Evolutionary conservation across 1,139 yeast genomes (phyloP).

Genomic region (Yamadazyma siamensis): DNA sequence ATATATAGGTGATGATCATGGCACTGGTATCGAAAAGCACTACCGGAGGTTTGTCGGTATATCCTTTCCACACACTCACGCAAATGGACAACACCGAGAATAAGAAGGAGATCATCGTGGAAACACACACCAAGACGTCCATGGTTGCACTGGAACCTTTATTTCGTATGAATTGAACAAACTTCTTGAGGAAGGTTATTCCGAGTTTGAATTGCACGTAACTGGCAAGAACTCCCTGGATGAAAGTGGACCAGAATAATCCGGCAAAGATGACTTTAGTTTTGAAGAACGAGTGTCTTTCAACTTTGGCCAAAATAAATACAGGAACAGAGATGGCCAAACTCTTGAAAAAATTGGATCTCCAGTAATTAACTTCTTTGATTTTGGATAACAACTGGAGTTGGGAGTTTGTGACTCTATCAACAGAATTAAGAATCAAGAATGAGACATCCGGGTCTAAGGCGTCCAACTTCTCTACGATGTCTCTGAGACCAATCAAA

Average conservation of each 20-base stretch:
- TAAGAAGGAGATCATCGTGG: constrained; percentile 74
- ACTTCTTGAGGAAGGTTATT: constrained; percentile 57
- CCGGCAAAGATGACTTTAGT: constrained; percentile 43
- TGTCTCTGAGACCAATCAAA: constrained; percentile 52
- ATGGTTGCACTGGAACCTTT: constrained; percentile 72
- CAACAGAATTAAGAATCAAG: constrained; percentile 41
- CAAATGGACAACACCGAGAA: constrained; percentile 67
- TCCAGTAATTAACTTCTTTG: constrained; percentile 75
- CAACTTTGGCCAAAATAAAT: constrained; percentile 51
- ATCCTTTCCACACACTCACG: constrained; percentile 38
- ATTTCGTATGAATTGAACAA: constrained; percentile 63
- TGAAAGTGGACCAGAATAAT: constrained; percentile 52
- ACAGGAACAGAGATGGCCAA: constrained; percentile 62
- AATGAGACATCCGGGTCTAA: constrained; percentile 28
- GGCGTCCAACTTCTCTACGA: constrained; percentile 42
- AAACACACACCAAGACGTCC: constrained; percentile 87
- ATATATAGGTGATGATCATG: constrained; percentile 79
- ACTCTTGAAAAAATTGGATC: constrained; percentile 48
- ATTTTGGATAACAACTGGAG: constrained; percentile 63
- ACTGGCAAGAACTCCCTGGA: constrained; percentile 60
- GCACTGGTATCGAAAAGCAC: constrained; percentile 84
- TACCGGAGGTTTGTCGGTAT: constrained; percentile 50
- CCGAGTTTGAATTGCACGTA: constrained; percentile 73
- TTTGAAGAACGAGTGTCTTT: constrained; percentile 30
- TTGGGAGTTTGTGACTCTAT: constrained; percentile 56